Conservation (phyloP, 1,284 basidiomycete genomes). For the Fomes fomentarius region DNA sequence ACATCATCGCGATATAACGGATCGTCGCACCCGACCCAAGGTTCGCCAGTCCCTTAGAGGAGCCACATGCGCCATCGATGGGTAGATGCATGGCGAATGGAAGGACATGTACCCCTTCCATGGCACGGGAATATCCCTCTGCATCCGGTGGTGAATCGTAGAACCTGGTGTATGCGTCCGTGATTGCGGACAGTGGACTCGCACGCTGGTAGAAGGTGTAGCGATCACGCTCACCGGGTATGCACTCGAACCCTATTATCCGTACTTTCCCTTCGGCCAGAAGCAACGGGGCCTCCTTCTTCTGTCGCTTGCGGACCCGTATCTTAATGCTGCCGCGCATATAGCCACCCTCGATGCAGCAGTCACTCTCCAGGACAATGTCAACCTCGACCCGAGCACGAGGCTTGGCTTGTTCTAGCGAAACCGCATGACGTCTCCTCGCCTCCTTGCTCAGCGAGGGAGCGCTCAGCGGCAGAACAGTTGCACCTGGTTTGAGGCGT, state of each 20-base stretch:
- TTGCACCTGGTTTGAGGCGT: constrained; percentile 56
- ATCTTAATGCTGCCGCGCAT: constrained; percentile 79
- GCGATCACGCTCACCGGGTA: constrained; percentile 62
- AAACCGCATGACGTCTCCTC: constrained; percentile 30
- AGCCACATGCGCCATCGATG: constrained; percentile 57
- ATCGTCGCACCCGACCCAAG: constrained; percentile 66
- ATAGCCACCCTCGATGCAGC: constrained; percentile 82
- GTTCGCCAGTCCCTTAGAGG: constrained; percentile 71
- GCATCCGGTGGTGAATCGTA: constrained; percentile 60
- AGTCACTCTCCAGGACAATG: constrained; percentile 76
- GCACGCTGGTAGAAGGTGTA: constrained; percentile 89
- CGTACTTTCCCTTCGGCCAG: constrained; percentile 84
- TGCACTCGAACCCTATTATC: constrained; percentile 86
- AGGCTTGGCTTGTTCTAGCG: constrained; percentile 66
- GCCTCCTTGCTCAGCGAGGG: constrained; percentile 23
- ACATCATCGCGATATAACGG: constrained; percentile 86
- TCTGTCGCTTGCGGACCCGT: constrained; percentile 60
- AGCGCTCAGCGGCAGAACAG: constrained; percentile 38
- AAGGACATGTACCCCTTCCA: constrained; percentile 72
- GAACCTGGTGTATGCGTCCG: constrained; percentile 46
- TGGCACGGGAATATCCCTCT: constrained; percentile 73
- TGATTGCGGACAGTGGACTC: constrained; percentile 59
- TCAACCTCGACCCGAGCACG: constrained; percentile 85
- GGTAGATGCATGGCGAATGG: constrained; percentile 85
- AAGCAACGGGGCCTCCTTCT: constrained; percentile 63